phyloP scores from a whole-genome alignment of 768 basidiomycete genomes.

The Auricularia heimuer region DNA sequence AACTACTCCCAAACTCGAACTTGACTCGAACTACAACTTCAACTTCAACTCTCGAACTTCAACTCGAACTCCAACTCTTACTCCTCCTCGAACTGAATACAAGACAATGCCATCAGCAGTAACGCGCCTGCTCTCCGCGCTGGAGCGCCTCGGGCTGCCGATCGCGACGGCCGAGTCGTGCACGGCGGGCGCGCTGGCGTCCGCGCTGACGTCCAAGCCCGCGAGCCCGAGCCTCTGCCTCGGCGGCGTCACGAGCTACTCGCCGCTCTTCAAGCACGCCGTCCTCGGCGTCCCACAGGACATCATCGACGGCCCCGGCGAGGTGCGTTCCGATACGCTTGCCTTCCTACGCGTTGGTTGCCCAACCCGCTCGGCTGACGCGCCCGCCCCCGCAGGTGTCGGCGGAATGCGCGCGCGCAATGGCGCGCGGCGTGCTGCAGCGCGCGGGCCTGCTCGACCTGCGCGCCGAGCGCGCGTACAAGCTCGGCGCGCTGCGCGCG shows the following conservation, averaged over 20 bases:
- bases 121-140: no score
- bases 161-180: not conserved
- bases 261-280: not conserved
- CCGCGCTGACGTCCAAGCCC: not conserved
- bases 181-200: conserved; percentile 1
- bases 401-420: not conserved
- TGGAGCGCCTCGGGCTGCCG: not conserved
- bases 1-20: no score
- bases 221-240: not conserved
- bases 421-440: not conserved
- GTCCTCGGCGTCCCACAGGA: not conserved
- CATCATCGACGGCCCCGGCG: not conserved
- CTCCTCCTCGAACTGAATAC: no score
- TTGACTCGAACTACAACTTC: no score
- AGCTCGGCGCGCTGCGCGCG: not conserved
- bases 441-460: not conserved
- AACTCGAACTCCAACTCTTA: no score
- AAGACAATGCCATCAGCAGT: no score
- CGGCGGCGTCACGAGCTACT: not conserved
- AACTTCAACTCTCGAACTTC: no score
- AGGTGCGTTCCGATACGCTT: no score
- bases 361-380: no score
- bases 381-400: not conserved
- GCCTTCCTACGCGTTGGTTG: no score
- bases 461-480: not conserved